Conservation (phyloP, 1,139 yeast genomes). For the Yamadazyma diospyri region DNA sequence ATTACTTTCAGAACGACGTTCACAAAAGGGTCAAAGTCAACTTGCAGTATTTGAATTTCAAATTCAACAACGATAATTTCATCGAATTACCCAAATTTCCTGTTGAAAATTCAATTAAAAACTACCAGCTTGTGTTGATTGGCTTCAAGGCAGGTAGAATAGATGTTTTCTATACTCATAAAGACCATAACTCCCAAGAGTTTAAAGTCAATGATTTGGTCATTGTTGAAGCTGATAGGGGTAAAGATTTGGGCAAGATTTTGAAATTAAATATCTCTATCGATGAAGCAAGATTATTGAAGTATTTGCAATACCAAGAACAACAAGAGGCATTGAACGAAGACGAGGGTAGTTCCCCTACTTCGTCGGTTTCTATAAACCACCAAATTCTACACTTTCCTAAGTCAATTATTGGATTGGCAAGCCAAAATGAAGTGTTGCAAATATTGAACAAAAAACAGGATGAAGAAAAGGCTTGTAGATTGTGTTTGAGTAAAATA, state of each 20-base stretch:
- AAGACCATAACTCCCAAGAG: slow-evolving; percentile 9
- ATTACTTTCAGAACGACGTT: slow-evolving; percentile 38
- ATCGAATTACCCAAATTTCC: slow-evolving; percentile 40
- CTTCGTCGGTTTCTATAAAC: slow-evolving; percentile 1
- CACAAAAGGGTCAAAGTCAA: slow-evolving; percentile 42
- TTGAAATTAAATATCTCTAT: slow-evolving; percentile 62
- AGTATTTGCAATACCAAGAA: slow-evolving; percentile 53
- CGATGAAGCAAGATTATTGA: slow-evolving; percentile 59
- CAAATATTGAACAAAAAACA: slow-evolving; percentile 57
- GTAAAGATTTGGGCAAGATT: slow-evolving; percentile 83
- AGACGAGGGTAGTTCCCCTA: slow-evolving; percentile 22
- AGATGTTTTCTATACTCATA: slow-evolving; percentile 68
- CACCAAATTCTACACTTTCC: slow-evolving; percentile 51
- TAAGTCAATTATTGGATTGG: slow-evolving; percentile 72
- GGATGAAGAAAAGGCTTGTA: slow-evolving; percentile 73
- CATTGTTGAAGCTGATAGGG: slow-evolving; percentile 96
- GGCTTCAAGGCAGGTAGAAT: slow-evolving; percentile 84
- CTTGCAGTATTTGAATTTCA: slow-evolving; percentile 20
- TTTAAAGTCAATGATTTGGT: slow-evolving; percentile 70
- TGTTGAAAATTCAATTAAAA: slow-evolving; percentile 29
- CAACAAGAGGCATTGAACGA: slow-evolving; percentile 51
- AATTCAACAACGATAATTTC: slow-evolving; percentile 24
- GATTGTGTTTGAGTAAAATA: slow-evolving; percentile 58
- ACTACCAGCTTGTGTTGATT: slow-evolving; percentile 54
- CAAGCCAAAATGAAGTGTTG: slow-evolving; percentile 57